phyloP scores from a whole-genome alignment of 2,329 filamentous ascomycete species.

The Botrytis aclada region DNA sequence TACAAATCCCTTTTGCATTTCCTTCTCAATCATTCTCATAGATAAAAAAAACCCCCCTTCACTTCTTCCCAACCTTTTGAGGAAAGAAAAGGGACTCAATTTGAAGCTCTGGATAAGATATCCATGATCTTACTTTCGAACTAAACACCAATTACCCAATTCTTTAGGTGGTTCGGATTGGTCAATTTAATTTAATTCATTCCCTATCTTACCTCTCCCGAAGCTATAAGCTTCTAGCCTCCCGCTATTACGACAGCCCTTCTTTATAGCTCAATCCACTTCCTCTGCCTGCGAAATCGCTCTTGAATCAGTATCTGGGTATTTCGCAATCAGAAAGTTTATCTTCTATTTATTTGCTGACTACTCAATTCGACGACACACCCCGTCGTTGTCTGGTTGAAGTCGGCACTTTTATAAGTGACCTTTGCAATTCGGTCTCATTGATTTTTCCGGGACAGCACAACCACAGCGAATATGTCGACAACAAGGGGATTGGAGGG shows the following conservation, averaged over 20 bases:
- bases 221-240: neutral
- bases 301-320: neutral
- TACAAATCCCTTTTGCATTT: neutral
- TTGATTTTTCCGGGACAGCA: slow-evolving; percentile 22
- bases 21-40: neutral
- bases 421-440: slow-evolving; percentile 18
- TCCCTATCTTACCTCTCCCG: slow-evolving; percentile 12
- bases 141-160: slow-evolving; percentile 2
- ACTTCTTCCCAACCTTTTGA: neutral
- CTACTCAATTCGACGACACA: slow-evolving; percentile 4
- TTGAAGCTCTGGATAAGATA: neutral
- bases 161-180: neutral
- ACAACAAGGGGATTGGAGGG: slow-evolving; percentile 33
- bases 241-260: neutral
- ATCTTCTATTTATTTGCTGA: neutral
- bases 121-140: neutral
- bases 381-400: slow-evolving; percentile 10
- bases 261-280: neutral
- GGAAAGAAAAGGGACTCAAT: neutral
- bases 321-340: neutral
- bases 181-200: slow-evolving; percentile 7
- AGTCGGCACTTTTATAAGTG: neutral
- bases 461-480: slow-evolving; percentile 29
- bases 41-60: neutral
- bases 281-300: neutral